Evolutionary conservation across 2,329 filamentous ascomycete genomes (phyloP).

Genomic region (Cladosporium austrohemisphaericum): DNA sequence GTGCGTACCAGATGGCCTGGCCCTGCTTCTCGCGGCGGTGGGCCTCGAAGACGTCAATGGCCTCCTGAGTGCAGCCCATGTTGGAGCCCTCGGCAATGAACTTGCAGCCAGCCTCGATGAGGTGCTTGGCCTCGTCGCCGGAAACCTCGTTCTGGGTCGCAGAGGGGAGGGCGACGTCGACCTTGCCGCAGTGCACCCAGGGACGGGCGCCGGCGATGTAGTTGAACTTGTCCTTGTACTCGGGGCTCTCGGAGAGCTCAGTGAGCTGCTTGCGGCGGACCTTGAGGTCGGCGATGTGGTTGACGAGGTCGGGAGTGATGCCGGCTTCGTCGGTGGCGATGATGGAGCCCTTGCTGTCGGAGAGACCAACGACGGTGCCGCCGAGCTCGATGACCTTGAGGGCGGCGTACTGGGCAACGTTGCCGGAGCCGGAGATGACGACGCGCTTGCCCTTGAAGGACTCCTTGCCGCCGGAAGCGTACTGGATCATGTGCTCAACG

Average conservation of each 20-base stretch:
- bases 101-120: conserved; percentile 71
- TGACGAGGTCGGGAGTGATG: conserved; percentile 76
- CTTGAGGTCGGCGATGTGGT: conserved; percentile 79
- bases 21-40: conserved; percentile 66
- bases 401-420: conserved; percentile 95
- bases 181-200: conserved; percentile 83
- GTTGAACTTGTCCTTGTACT: conserved; percentile 65
- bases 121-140: conserved; percentile 79
- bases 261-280: conserved; percentile 79
- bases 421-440: conserved; percentile 92
- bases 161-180: conserved; percentile 87
- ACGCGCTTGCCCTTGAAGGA: conserved; percentile 87
- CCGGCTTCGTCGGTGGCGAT: conserved; percentile 66
- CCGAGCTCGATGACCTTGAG: conserved; percentile 96
- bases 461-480: conserved; percentile 74
- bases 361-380: conserved; percentile 85
- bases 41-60: conserved; percentile 88
- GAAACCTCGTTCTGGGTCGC: conserved; percentile 98
- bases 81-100: conserved; percentile 96
- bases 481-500: conserved; percentile 89
- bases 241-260: conserved; percentile 57
- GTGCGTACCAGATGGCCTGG: conserved; percentile 86
- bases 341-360: conserved; percentile 83
- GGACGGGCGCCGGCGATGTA: conserved; percentile 85
- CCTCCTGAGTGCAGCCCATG: conserved; percentile 97